Conservation (phyloP, 1,139 yeast genomes). For the Debaryomyces coudertii region DNA sequence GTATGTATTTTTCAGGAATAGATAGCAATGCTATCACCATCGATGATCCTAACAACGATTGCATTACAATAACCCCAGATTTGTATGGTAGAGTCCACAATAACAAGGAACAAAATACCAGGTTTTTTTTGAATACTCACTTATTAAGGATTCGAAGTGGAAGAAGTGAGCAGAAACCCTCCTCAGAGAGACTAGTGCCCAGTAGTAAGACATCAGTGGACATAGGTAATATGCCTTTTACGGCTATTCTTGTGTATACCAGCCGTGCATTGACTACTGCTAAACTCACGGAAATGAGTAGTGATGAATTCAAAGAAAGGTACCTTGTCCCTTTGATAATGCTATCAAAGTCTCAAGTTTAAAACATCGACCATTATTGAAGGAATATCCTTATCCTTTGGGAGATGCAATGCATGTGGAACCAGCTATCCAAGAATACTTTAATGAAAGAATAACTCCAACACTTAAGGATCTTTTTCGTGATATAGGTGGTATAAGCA, state of each 20-base stretch:
- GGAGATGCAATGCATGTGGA: conserved; percentile 2
- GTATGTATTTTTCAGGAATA: conserved; percentile 2
- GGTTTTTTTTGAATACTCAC: conserved; percentile 3
- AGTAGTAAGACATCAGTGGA: conserved; percentile 4
- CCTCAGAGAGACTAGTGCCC: not conserved
- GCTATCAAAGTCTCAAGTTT: not conserved
- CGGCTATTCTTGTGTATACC: not conserved
- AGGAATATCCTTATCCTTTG: not conserved
- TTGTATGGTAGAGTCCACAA: not conserved
- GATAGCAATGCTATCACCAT: not conserved
- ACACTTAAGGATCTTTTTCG: not conserved
- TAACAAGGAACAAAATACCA: not conserved
- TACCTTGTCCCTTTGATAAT: conserved; percentile 8
- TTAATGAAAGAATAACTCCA: not conserved
- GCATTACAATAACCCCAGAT: not conserved
- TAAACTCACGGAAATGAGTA: conserved; percentile 7
- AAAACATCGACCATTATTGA: not conserved
- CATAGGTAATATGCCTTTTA: not conserved
- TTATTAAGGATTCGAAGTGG: not conserved
- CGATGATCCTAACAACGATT: not conserved
- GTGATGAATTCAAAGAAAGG: conserved; percentile 9
- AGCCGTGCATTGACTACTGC: conserved; percentile 3
- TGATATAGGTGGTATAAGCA: not conserved
- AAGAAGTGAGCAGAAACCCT: not conserved
- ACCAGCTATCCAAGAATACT: not conserved